Evolutionary conservation across 495 filamentous ascomycete species (phyloP).

Genomic region (Tuber calosporum): DNA sequence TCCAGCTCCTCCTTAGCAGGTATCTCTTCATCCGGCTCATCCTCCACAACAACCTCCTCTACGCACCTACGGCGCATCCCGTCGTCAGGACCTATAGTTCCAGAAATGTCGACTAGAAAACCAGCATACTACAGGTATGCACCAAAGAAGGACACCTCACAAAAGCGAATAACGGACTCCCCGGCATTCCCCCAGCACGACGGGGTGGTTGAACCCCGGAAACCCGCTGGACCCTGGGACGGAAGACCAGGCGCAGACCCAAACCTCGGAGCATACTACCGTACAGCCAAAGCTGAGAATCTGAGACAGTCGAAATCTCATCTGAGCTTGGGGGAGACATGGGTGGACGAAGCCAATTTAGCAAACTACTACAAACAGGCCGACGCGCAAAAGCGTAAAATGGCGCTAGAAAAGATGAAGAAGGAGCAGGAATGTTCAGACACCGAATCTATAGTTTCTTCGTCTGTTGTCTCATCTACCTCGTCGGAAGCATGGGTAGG

Average conservation of each 20-base stretch:
- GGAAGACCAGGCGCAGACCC: conserved; percentile 33
- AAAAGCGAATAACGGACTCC: conserved; percentile 31
- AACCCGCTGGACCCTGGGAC: conserved; percentile 33
- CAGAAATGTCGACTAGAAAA: conserved; percentile 19
- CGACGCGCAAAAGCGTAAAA: conserved; percentile 23
- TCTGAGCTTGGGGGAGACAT: background rate
- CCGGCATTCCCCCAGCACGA: conserved; percentile 10
- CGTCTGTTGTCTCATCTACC: conserved; percentile 13
- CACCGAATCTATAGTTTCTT: conserved; percentile 12
- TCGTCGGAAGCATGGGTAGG: conserved; percentile 19
- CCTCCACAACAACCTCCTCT: conserved; percentile 16
- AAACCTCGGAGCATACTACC: conserved; percentile 31
- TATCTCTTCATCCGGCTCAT: conserved; percentile 16
- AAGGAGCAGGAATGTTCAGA: conserved; percentile 20
- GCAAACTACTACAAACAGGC: conserved; percentile 29
- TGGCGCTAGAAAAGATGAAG: conserved; percentile 25
- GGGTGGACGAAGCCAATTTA: conserved; percentile 21
- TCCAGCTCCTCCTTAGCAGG: conserved; percentile 22
- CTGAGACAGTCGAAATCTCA: background rate
- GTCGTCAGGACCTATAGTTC: conserved; percentile 11
- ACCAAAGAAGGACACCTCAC: conserved; percentile 4
- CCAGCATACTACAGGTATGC: conserved; percentile 28
- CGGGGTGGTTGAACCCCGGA: background rate
- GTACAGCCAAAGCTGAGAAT: conserved; percentile 26
- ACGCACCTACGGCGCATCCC: conserved; percentile 9